Evolutionary conservation across 1,284 basidiomycete genomes (phyloP).

Genomic region (Trametes sp.): DNA sequence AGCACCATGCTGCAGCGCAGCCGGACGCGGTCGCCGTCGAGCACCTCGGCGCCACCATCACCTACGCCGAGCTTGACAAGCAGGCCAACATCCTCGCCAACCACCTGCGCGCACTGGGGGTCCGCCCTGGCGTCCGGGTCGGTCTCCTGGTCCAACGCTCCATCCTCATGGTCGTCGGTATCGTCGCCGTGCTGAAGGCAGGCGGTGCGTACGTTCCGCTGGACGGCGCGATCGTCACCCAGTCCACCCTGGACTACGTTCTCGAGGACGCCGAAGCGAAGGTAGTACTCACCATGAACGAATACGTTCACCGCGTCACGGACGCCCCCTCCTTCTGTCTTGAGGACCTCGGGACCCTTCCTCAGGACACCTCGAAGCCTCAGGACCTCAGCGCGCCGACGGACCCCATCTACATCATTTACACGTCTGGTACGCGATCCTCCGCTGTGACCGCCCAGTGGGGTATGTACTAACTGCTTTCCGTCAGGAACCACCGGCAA

Average conservation of each 20-base stretch:
- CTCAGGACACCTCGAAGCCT: slow-evolving; percentile 43
- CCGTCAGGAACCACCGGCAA: slow-evolving; percentile 60
- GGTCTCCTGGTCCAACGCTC: slow-evolving; percentile 62
- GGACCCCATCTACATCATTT: slow-evolving; percentile 66
- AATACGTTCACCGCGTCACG: slow-evolving; percentile 53
- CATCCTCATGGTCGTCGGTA: slow-evolving; percentile 61
- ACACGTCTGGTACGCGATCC: slow-evolving; percentile 58
- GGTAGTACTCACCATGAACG: slow-evolving; percentile 54
- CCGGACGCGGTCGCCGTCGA: slow-evolving; percentile 58
- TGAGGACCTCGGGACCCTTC: slow-evolving; percentile 49
- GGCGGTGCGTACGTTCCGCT: slow-evolving; percentile 65
- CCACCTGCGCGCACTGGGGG: slow-evolving; percentile 51
- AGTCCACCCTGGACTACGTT: slow-evolving; percentile 60
- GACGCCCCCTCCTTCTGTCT: slow-evolving; percentile 47
- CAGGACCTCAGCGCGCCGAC: slow-evolving; percentile 48
- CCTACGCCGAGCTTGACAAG: slow-evolving; percentile 58
- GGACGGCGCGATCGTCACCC: slow-evolving; percentile 64
- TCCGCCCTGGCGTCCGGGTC: slow-evolving; percentile 57
- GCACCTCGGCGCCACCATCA: slow-evolving; percentile 54
- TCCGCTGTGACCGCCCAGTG: neutral
- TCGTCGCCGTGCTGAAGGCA: slow-evolving; percentile 61
- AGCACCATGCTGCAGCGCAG: slow-evolving; percentile 49
- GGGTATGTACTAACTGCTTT: slow-evolving; percentile 12
- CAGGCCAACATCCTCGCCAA: slow-evolving; percentile 57
- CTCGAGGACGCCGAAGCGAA: slow-evolving; percentile 54